Base-by-base conservation (phyloP, 768 basidiomycete genomes). In the Leccinum uliginosum region DNA sequence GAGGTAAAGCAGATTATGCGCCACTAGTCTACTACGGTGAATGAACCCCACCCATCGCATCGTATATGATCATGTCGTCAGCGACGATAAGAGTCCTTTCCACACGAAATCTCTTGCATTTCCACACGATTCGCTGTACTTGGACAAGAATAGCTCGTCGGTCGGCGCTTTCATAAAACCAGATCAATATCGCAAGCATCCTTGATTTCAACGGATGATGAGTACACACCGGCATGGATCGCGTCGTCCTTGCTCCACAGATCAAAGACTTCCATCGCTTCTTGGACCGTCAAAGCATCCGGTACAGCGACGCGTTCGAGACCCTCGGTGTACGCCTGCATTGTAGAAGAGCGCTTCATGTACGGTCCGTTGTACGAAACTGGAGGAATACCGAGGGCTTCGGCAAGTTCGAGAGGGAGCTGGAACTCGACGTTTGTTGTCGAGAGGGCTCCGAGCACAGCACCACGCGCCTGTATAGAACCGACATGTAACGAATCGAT, bases 101-200 rank as follows among this genome's bases (percentile, higher is more conserved):
- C 82, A 83, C 40, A 90, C 86, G 62, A 95, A 91, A 56, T 87
- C 84, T 58, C 87, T 77, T 12, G 91, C 78, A 69, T 93, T 93
- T 44, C 92, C 93, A 53, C 79, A 80, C 7, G 87, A 81, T 64
- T 91, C 87, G 1, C 83, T 81, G 61, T 89, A 93, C 69, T 90
- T 91, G 10, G 84, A 74, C 66, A 94, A 71, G 74, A 94, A 93
- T 14, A 84, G 61, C 67, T 89, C 86, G 64, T 96, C 93, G 12
- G 74, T 78, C 2, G 72, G 66, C 14, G 53, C 78, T 80, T 59
- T 14, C 35, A 21, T 14, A 6, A 24, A 48, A 4, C n/a, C n/a
- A n/a, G 38, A 11, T 59, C 43, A 44, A n/a, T 7, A 40, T 35
- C 38, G 40, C 27, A 26, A 45, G 45, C 21, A 2, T n/a, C 6